These are phyloP conservation scores for Solanum gandarillasii DNA, from an alignment of 257 asterid species.

Conservation along the genomic window DNA sequence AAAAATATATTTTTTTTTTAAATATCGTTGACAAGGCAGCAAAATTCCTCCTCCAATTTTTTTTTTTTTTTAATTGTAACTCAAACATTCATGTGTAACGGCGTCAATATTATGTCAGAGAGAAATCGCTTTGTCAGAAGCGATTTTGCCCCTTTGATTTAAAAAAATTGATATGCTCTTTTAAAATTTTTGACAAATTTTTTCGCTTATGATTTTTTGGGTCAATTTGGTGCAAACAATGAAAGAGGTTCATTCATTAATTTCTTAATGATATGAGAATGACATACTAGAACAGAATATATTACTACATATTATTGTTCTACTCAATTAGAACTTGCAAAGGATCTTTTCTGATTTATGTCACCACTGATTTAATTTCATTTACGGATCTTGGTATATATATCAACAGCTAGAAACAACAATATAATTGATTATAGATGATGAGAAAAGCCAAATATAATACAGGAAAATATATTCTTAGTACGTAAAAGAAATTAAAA, in stretches of 20 bases:
- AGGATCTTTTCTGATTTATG: background rate
- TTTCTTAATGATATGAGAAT: background rate
- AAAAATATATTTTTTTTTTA: no score
- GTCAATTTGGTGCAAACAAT: background rate
- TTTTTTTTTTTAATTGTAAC: no score
- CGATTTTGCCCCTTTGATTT: no score
- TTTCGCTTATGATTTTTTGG: background rate
- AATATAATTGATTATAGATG: background rate
- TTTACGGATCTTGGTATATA: background rate
- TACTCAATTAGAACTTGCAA: background rate
- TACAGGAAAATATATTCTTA: no score
- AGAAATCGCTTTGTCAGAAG: rapidly evolving
- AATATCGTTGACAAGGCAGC: no score
- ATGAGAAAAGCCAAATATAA: background rate
- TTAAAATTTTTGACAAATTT: no score
- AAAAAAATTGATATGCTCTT: no score
- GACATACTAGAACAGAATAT: background rate
- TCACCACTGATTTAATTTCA: no score
- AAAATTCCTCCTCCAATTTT: no score
- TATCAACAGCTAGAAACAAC: background rate
- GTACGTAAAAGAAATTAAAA: no score
- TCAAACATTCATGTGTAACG: no score
- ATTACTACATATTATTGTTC: background rate
- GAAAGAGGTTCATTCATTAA: background rate
- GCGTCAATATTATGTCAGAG: no score